Evolutionary conservation across 495 filamentous ascomycete genomes (phyloP), one percentile per base, ranked within the genome.

Genomic region (Neurospora sp.): DNA sequence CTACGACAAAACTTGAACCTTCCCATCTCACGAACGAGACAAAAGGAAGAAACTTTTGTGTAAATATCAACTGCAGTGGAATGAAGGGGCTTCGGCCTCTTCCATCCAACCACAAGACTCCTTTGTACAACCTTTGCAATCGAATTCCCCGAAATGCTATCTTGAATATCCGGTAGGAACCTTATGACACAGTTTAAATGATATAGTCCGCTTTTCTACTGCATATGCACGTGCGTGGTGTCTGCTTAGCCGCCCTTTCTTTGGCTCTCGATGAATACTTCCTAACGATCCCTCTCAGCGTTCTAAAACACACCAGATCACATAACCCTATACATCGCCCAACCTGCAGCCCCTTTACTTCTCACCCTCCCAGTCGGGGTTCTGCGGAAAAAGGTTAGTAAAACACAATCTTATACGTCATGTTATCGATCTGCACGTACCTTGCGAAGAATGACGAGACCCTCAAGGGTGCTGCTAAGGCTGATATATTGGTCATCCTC

Each of bases 401-500:
- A 39, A 8, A 37, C 40, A 40, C 38, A 9, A 40, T 48, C 38
- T 69, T 72, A 40, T 38, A 48, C 61, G 69, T 44, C 53, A 27
- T 45, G 27, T 27, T 38, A 48, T 61, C 41, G 61, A 70, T 17
- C 12, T 69, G 17, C 39, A 78, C 79, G 44, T 88, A 97, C 96
- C 92, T 98, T 97, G 87, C 92, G 91, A 82, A 99, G 85, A 79
- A 99, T 97, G 38, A 97, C 94, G 75, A 99, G 84, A 17, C 96
- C 96, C 85, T 99, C 96, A 53, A 99, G 85, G 68, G 89, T 97
- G 85, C 89, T 95, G 76, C 90, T 95, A 75, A 98, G 84, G 81
- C 91, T 91, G 71, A 98, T 90, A 77, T 98, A 99, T 82, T 98
- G 89, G 84, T 99, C 96, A 78, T 98, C 96, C 81, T 99, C 96